Conservation (phyloP, 192 early-diverging fungal genomes). For the Phycomyces blakesleeanus region DNA sequence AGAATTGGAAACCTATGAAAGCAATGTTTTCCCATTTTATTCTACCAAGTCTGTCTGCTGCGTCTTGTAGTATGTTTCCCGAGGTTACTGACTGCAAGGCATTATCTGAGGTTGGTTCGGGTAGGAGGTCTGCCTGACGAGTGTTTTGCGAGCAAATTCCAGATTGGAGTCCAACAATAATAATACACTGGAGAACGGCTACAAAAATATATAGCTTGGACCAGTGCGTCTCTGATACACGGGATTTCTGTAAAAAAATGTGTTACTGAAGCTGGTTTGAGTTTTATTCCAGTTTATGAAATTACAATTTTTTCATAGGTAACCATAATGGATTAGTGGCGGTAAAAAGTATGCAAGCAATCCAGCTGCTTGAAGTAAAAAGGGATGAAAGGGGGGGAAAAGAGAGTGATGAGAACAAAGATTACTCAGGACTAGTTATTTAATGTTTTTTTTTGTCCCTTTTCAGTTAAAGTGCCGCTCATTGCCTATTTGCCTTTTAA, state of each 20-base stretch:
- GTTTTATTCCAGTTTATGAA: background rate
- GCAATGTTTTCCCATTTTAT: slow-evolving; percentile 45
- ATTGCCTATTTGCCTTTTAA: no score
- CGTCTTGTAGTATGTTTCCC: slow-evolving; percentile 3
- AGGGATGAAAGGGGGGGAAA: background rate
- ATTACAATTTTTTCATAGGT: slow-evolving; percentile 21
- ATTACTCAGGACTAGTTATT: background rate
- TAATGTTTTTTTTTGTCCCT: background rate
- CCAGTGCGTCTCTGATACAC: slow-evolving; percentile 36
- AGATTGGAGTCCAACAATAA: slow-evolving; percentile 28
- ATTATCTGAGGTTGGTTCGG: slow-evolving; percentile 5
- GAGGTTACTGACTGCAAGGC: slow-evolving; percentile 1
- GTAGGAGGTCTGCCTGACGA: slow-evolving; percentile 16
- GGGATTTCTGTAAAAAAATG: slow-evolving; percentile 15
- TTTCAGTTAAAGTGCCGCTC: slow-evolving; percentile 1
- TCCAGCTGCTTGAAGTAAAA: slow-evolving; percentile 25
- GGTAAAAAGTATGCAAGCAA: background rate
- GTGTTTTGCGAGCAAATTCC: slow-evolving; percentile 30
- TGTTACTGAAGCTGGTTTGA: background rate
- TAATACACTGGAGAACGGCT: slow-evolving; percentile 27
- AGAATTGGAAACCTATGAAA: slow-evolving; percentile 36
- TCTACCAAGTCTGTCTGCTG: slow-evolving; percentile 26
- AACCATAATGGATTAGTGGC: slow-evolving; percentile 1
- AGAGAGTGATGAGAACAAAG: slow-evolving; percentile 12
- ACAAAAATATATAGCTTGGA: slow-evolving; percentile 32